phyloP scores from a whole-genome alignment of 345 rosid species.

The Eucalyptus coolabah region DNA sequence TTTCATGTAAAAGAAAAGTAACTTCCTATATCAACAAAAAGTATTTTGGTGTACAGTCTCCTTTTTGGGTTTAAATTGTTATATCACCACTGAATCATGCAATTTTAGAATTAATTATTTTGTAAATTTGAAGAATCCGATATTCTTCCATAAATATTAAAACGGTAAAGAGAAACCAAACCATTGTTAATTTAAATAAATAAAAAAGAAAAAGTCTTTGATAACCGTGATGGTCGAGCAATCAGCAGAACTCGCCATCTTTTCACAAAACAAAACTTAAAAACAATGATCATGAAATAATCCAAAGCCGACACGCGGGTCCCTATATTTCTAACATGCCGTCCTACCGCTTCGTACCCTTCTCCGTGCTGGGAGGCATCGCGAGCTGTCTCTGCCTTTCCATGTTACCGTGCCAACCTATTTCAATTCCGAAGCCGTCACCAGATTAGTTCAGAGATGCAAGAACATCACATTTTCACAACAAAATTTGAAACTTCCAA shows the following conservation, averaged over 20 bases:
- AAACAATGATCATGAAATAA: not conserved
- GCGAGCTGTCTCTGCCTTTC: slow-evolving; percentile 27
- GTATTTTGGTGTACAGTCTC: not conserved
- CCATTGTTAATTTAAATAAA: not conserved
- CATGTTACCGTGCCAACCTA: slow-evolving; percentile 77
- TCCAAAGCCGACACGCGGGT: not conserved
- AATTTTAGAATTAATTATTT: not conserved
- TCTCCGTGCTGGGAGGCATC: slow-evolving; percentile 22
- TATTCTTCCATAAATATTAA: not conserved
- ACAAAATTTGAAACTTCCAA: too few relatives aligned
- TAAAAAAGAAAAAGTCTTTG: too few relatives aligned
- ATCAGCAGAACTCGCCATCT: not conserved
- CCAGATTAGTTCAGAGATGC: not conserved
- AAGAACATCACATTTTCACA: not conserved
- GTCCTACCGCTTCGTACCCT: slow-evolving; percentile 20
- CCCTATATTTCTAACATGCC: not conserved
- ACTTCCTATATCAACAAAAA: not conserved
- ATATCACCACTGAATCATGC: not conserved
- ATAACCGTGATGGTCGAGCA: not conserved
- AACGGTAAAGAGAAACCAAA: not conserved
- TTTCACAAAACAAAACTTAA: not conserved
- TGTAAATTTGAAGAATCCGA: not conserved
- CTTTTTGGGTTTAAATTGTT: not conserved
- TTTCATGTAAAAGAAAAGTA: not conserved
- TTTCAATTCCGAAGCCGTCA: not conserved